phyloP scores from a whole-genome alignment of 2,329 filamentous ascomycete genomes.

The Aspergillus sp. region DNA sequence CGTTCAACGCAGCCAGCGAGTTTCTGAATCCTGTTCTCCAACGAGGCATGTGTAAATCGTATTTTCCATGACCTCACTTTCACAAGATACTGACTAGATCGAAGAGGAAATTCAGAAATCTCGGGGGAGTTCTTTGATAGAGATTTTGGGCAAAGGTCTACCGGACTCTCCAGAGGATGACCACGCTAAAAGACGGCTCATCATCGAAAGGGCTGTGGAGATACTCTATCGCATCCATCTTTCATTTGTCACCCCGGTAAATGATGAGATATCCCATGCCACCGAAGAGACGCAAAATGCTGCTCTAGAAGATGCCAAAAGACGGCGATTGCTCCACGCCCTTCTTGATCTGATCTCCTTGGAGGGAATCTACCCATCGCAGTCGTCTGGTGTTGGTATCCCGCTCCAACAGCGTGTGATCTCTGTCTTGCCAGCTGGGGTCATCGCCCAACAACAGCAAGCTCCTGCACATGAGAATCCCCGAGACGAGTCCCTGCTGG shows the following conservation, averaged over 20 bases:
- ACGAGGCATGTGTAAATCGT: slow-evolving; percentile 37
- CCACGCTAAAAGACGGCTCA: slow-evolving; percentile 21
- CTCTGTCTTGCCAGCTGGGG: slow-evolving; percentile 42
- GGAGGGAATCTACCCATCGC: slow-evolving; percentile 45
- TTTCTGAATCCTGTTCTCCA: slow-evolving; percentile 41
- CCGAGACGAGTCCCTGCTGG: slow-evolving; percentile 30
- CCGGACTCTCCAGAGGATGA: slow-evolving; percentile 12
- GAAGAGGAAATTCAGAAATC: slow-evolving; percentile 41
- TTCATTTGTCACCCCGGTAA: slow-evolving; percentile 29
- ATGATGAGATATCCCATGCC: slow-evolving; percentile 4
- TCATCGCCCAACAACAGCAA: slow-evolving; percentile 38
- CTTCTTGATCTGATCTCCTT: slow-evolving; percentile 44
- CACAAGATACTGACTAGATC: slow-evolving; percentile 27
- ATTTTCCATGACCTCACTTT: slow-evolving; percentile 2
- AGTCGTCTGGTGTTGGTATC: slow-evolving; percentile 44
- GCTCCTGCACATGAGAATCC: slow-evolving; percentile 16
- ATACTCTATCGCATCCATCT: slow-evolving; percentile 35
- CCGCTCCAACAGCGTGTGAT: slow-evolving; percentile 45
- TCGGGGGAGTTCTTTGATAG: slow-evolving; percentile 34
- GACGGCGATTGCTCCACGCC: slow-evolving; percentile 39
- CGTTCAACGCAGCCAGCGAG: slow-evolving; percentile 33
- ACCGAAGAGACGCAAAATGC: slow-evolving; percentile 23
- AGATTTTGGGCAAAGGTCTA: slow-evolving; percentile 26
- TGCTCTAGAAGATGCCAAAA: slow-evolving; percentile 41
- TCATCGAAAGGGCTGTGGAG: slow-evolving; percentile 35